These are phyloP conservation scores for Sphagnum magellanicum DNA, from an alignment of 228 moss, liverwort and hornwort species.

Conservation along the genomic window DNA sequence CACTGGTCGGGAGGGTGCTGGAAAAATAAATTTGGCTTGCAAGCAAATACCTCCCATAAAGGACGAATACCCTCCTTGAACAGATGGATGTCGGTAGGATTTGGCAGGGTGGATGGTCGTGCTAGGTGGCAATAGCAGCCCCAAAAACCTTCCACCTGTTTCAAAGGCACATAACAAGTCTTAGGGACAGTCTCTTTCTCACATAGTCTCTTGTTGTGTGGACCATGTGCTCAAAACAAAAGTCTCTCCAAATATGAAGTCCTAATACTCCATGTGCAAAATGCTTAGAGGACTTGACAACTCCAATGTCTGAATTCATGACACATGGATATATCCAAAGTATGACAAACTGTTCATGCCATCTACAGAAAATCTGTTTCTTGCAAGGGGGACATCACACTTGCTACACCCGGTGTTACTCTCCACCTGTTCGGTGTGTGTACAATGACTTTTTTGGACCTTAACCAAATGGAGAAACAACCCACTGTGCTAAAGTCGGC, in stretches of 20 bases:
- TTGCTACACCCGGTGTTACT: too few species aligned
- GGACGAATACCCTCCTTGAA: slow-evolving; percentile 99
- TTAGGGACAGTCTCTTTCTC: not conserved
- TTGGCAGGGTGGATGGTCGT: slow-evolving; percentile 77
- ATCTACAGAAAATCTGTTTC: too few species aligned
- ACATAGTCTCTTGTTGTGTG: not conserved
- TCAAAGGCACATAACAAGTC: not conserved
- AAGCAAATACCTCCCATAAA: slow-evolving; percentile 74
- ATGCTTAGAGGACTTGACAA: not conserved
- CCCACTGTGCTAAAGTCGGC: slow-evolving; percentile 96
- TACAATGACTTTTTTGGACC: too few species aligned
- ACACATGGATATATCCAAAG: too few species aligned
- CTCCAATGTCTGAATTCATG: not conserved
- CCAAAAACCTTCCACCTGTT: slow-evolving; percentile 97
- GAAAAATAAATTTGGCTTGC: not conserved
- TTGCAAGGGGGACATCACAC: too few species aligned
- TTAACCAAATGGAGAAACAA: not conserved
- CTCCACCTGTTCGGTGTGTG: too few species aligned
- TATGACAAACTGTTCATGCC: too few species aligned
- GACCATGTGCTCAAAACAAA: too few species aligned
- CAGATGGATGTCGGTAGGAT: slow-evolving; percentile 94
- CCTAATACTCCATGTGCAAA: too few species aligned
- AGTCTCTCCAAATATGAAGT: too few species aligned
- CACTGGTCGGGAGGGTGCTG: too few species aligned
- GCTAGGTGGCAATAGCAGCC: slow-evolving; percentile 91